phyloP scores from a whole-genome alignment of 176 grass and related monocot genomes.

The Otatea glauca region DNA sequence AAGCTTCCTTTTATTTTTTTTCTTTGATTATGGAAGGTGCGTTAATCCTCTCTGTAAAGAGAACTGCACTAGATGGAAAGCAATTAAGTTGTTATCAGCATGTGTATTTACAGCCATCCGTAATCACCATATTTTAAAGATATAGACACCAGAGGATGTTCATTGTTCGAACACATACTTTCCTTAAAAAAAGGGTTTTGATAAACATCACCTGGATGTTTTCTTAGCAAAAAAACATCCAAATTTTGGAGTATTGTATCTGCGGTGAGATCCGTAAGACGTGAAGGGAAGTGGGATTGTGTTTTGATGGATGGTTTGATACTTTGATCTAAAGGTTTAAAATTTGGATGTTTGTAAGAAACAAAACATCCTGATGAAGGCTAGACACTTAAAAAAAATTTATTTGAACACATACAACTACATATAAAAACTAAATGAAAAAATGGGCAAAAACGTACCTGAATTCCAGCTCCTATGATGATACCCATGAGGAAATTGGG shows the following conservation, averaged over 20 bases:
- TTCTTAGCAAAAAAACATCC: too few species aligned
- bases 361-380: too few species aligned
- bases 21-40: background rate
- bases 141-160: background rate
- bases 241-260: too few species aligned
- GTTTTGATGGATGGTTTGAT: too few species aligned
- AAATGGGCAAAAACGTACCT: conserved; percentile 48
- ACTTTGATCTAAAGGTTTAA: too few species aligned
- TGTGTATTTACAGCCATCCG: background rate
- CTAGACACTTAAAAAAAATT: too few species aligned
- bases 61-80: conserved; percentile 21
- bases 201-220: too few species aligned
- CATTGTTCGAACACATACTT: background rate
- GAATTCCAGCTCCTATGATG: conserved; percentile 97
- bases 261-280: too few species aligned
- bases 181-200: too few species aligned
- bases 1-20: background rate
- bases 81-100: background rate
- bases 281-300: too few species aligned
- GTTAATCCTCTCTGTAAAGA: background rate
- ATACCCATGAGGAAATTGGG: conserved; percentile 99
- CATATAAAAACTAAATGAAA: conserved; percentile 6
- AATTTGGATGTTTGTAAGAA: too few species aligned
- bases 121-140: background rate
- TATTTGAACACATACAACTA: background rate